Evolutionary conservation across 148 eudicot species (phyloP).

Genomic region (Tetragonia tetragonoides): DNA sequence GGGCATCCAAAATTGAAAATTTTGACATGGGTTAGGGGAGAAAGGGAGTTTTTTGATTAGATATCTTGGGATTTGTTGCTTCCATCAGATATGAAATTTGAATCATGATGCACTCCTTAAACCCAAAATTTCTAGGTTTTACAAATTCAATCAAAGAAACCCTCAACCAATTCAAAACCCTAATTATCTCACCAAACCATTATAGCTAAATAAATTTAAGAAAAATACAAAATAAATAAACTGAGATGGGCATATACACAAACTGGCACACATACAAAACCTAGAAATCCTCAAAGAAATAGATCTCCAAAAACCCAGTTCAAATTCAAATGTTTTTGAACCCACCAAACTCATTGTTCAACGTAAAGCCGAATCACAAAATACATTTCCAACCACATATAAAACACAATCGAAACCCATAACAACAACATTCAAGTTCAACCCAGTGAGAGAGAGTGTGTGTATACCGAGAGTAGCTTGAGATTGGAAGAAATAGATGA

Average conservation of each 20-base stretch:
- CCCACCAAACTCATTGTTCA: not conserved
- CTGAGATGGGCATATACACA: not conserved
- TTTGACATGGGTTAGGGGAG: not conserved
- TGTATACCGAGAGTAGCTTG: constrained; percentile 35
- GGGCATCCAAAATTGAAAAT: not conserved
- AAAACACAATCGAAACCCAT: constrained; percentile 10
- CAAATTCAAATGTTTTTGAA: constrained; percentile 16
- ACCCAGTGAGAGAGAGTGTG: no score
- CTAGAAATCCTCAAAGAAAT: not conserved
- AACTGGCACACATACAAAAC: not conserved
- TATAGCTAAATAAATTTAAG: not conserved
- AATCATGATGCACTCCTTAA: not conserved
- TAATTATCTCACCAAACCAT: not conserved
- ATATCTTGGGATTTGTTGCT: not conserved
- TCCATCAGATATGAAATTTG: not conserved
- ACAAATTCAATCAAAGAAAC: not conserved
- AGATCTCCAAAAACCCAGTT: constrained; percentile 26
- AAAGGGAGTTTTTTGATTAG: not conserved
- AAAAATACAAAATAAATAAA: not conserved
- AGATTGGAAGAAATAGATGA: constrained; percentile 17
- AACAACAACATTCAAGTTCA: not conserved
- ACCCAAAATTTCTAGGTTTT: not conserved
- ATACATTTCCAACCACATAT: not conserved
- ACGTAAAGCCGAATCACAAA: not conserved
- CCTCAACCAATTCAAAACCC: constrained; percentile 13